Base-by-base conservation (phyloP, 108 stramenopile species). In the Skeletonema costatum region DNA sequence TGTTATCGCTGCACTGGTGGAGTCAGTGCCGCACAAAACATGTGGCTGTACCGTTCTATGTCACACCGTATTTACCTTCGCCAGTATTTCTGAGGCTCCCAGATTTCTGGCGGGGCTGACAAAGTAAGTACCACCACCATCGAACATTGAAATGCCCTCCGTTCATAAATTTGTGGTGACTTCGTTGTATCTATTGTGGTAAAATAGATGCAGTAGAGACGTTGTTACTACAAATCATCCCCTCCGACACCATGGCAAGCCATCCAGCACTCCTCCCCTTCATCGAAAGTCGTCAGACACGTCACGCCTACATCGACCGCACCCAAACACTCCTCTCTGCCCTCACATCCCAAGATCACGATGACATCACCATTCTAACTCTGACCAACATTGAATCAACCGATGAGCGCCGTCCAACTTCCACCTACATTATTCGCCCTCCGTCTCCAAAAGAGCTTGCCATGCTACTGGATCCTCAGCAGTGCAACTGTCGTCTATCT, bases 391-490 rank as follows among this genome's bases (percentile, higher is more conserved):
- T 68, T 42, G 35, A 62, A 2, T 25, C 19, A 5, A 60, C 21
- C 50, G 60, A 73, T 60, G 66, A 80, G n/a, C 73, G 61, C 11
- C 73, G 46, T 12, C 64, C 50, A 35, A 17, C 33, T 7, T 65
- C 32, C 1, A 81, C 69, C 13, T 80, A 64, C 68, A 35, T 71
- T 51, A 32, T 80, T 17, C 80, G 80, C n/a, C 62, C 80, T 21
- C 62, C 67, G 1, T 63, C 62, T 0, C 51, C 36, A 11, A 64
- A 64, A 14, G 80, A 80, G 19, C 63, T 51, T 32, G 33, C 60
- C 41, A 56, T 68, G 17, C 60, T 80, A 8, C 41, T 74, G 7
- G 68, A 70, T 50, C 71, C 71, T 16, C 41, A 29, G 25, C n/a
- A 53, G 50, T 74, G 73, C 71, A 68, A 68, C 13, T 80, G 80